Base-by-base conservation (phyloP, 1,284 basidiomycete species). In the Heliocybe sulcata region DNA sequence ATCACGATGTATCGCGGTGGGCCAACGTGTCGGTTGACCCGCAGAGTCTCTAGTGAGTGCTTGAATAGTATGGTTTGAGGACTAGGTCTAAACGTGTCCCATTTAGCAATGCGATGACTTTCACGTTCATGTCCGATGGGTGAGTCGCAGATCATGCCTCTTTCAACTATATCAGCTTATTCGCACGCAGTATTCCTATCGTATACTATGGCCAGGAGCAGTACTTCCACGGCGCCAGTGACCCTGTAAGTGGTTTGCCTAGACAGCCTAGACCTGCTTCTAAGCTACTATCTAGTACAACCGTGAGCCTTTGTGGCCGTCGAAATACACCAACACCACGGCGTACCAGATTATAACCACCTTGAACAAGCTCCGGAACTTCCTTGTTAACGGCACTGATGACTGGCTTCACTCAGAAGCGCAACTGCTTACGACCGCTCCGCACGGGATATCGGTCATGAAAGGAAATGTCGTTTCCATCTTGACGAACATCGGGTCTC, bases 121-220 rank as follows among this genome's bases (percentile, higher is more conserved):
- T 80, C 51, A 81, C 74, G 55, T 87, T 87, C 67, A 77, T 89
- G 71, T 79, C 79, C 56, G 83, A 83, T 57, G 84, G 83, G 65
- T 60, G 57, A 63, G 69, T 55, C 67, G 19, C 19, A 47, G 50
- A 29, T 33, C 29, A 19, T 35, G 16, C 27, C 9, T 20, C 16
- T 20, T n/a, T 4, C 8, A 33, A 16, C 55, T 64, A 42, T 61
- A 67, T 61, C 65, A 65, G 42, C 61, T 62, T 22, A 60, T 64
- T 55, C 54, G 79, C 23, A 77, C 82, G 51, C 55, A 83, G 85
- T 33, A 83, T 91, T 57, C 89, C 90, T 0, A 81, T 90, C 54
- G 75, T 90, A n/a, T 92, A 91, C 67, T 89, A 90, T 61, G 90
- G 90, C 19, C 85, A 87, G 67, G 88, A 90, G 61, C 87, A 89